Conservation (phyloP, 495 filamentous ascomycete genomes). For the Hypoxylon crocopeplum region DNA sequence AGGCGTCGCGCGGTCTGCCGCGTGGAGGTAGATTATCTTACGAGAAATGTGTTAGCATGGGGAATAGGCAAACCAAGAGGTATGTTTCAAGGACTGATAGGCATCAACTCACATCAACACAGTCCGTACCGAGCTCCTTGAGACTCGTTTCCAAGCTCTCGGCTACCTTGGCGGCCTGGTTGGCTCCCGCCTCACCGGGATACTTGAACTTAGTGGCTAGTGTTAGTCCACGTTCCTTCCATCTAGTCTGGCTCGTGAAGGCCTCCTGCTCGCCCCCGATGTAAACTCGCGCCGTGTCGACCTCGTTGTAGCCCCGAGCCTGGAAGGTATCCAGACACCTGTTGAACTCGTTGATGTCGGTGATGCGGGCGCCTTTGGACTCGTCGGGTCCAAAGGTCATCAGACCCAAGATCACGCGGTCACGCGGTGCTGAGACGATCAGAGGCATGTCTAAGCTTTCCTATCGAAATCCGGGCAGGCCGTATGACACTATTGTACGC, state of each 20-base stretch:
- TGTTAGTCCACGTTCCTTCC: constrained; percentile 82
- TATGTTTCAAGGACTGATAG: no score
- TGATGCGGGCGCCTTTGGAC: constrained; percentile 70
- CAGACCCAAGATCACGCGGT: constrained; percentile 65
- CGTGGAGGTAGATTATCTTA: constrained; percentile 85
- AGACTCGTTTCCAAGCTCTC: constrained; percentile 69
- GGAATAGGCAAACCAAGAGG: no score
- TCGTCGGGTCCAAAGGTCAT: constrained; percentile 67
- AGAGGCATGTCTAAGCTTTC: constrained; percentile 54
- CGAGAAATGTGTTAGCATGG: neutral
- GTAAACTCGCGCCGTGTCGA: constrained; percentile 83
- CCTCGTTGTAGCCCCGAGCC: constrained; percentile 74
- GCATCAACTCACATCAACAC: constrained; percentile 65
- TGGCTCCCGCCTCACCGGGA: constrained; percentile 62
- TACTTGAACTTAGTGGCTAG: constrained; percentile 85
- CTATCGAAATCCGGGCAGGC: neutral
- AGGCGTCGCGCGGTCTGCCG: constrained; percentile 76
- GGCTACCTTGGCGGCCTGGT: constrained; percentile 66
- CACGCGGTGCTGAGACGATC: constrained; percentile 48
- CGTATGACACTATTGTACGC: neutral
- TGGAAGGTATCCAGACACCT: constrained; percentile 73
- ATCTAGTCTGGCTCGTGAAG: constrained; percentile 76
- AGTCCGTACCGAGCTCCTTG: constrained; percentile 74
- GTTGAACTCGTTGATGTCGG: constrained; percentile 68
- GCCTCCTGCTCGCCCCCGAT: constrained; percentile 78